These are phyloP conservation scores for Xylaria sp. DNA, from an alignment of 2,329 filamentous ascomycete genomes.

Conservation along the genomic window DNA sequence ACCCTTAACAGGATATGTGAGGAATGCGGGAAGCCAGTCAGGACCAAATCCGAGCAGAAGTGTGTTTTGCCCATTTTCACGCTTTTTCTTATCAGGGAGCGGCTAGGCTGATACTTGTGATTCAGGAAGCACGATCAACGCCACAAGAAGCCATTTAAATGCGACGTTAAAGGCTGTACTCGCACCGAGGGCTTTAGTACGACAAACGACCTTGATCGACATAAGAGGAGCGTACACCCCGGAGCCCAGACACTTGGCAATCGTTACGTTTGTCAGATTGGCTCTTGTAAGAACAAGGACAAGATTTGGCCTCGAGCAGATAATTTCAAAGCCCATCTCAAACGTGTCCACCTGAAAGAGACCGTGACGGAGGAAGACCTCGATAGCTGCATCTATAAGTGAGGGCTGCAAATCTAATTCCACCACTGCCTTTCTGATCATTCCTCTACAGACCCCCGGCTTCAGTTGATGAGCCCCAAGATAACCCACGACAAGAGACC, in stretches of 20 bases:
- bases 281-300: constrained; percentile 65
- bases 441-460: constrained; percentile 10
- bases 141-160: constrained; percentile 75
- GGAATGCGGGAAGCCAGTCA: constrained; percentile 56
- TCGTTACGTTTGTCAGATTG: constrained; percentile 69
- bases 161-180: constrained; percentile 66
- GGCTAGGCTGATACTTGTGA: constrained; percentile 39
- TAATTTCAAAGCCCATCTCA: constrained; percentile 86
- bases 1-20: constrained; percentile 50
- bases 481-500: constrained; percentile 23
- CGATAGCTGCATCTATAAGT: constrained; percentile 50
- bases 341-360: constrained; percentile 68
- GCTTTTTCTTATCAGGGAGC: not conserved
- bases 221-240: constrained; percentile 77
- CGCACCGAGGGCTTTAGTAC: constrained; percentile 79
- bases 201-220: constrained; percentile 82
- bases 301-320: constrained; percentile 86
- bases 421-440: constrained; percentile 35
- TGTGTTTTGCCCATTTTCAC: constrained; percentile 49
- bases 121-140: constrained; percentile 78
- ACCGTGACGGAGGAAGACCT: constrained; percentile 55
- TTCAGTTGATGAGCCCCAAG: constrained; percentile 18
- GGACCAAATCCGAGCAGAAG: constrained; percentile 67
- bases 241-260: constrained; percentile 59
- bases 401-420: constrained; percentile 14